Base-by-base conservation (phyloP, 306 rosid genomes). In the Trichosanthes truncata region DNA sequence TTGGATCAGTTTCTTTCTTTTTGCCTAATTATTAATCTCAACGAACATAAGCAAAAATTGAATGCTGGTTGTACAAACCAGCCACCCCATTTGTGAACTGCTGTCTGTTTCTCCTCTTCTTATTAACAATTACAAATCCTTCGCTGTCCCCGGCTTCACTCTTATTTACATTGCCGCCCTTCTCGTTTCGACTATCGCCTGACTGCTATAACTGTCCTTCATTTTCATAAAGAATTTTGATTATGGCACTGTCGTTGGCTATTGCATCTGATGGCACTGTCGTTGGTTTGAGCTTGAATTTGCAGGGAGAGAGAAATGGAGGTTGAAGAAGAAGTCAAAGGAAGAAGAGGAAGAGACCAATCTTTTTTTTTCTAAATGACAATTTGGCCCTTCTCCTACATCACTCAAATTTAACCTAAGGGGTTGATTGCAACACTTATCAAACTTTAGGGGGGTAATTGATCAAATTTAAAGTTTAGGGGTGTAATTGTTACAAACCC, bases 11-110 rank as follows among this genome's bases (percentile, higher is more conserved):
- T 26, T 62, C 69, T 31, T 62, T 29, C 41, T 31, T 62, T 81
- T 76, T 53, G 52, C 76, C 80, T 25, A 81, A 68, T n/a, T 79
- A 15, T 17, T 78, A 65, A 36, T 61, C 66, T 92, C 84, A 94
- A 81, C 93, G 96, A 85, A 90, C 97, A 13, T 94, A 92, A 80
- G 98, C 91, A 62, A 88, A 89, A 17, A 94, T 86, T 3, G 98
- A 87, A 40, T 85, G 93, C 81, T 90, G 97, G 80, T 87, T 92
- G 91, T 90, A 85, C 87, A 92, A 85, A 69, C 84, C 93, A 5
- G 85, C 74, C 60, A 88, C 97, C 38, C 88, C 94, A 83, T 82
- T 85, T 75, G 90, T 78, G 81, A 90, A 80, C 82, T 89, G 92
- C 79, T 92, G 98, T 86, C 85, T 86, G 85, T 79, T 92, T 82